A percentile compares a stretch with the other conserved stretches of the same genome.
These are phyloP conservation scores for Fusarium denticulatum DNA, from an alignment of 2,329 filamentous ascomycete species.

Conservation along the genomic window DNA sequence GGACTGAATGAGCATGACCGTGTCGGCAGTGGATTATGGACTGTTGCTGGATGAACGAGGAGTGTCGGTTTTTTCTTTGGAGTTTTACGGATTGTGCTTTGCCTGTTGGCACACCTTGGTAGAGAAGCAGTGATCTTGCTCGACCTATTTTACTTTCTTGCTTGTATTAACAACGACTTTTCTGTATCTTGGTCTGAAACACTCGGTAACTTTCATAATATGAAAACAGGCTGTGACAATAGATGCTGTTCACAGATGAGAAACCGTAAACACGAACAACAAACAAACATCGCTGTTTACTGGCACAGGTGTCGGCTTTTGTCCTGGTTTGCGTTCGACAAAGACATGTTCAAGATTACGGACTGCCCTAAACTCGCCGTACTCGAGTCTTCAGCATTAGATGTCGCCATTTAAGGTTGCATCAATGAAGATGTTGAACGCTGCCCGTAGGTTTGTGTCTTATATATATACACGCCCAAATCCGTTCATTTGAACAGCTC, in stretches of 20 bases:
- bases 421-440: neutral
- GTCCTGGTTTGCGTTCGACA: neutral
- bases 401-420: no score
- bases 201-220: fast-evolving
- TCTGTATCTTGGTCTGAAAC: neutral
- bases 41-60: neutral
- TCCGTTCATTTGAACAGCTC: no score
- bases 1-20: neutral
- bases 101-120: neutral
- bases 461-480: neutral
- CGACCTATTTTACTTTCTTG: neutral
- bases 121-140: neutral
- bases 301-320: neutral
- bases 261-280: neutral
- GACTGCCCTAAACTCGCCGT: fast-evolving
- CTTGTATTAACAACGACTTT: neutral
- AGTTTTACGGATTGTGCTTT: neutral
- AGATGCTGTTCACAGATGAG: neutral
- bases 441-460: neutral
- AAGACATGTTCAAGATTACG: fast-evolving
- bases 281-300: fast-evolving
- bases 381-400: neutral
- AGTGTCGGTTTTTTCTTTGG: neutral
- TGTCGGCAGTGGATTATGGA: no score
- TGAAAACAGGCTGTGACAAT: fast-evolving